A percentile compares a stretch with the other conserved stretches of the same genome.
phyloP scores from a whole-genome alignment of 1,284 basidiomycete genomes.

The Trametes pubescens region DNA sequence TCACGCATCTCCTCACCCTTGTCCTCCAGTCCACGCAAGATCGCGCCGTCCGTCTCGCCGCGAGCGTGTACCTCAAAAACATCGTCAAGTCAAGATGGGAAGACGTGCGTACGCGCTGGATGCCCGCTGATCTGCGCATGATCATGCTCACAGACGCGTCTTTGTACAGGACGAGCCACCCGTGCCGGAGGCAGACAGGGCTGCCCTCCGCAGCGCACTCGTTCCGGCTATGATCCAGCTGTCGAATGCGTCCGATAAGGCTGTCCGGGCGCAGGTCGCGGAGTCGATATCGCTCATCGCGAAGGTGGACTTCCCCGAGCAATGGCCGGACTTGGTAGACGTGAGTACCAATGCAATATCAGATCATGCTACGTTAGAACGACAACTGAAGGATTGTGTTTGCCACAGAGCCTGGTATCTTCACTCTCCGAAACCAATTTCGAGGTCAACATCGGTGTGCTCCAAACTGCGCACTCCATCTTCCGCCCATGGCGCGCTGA shows the following conservation, averaged over 20 bases:
- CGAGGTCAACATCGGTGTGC: constrained; percentile 87
- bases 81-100: constrained; percentile 86
- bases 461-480: constrained; percentile 96
- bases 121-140: constrained; percentile 15
- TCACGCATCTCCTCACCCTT: constrained; percentile 74
- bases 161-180: constrained; percentile 66
- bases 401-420: constrained; percentile 78
- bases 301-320: constrained; percentile 84
- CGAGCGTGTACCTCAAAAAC: constrained; percentile 91
- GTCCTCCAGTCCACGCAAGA: constrained; percentile 75
- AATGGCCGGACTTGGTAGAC: constrained; percentile 83
- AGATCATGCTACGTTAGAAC: neutral
- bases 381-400: neutral
- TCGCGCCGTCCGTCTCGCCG: constrained; percentile 80
- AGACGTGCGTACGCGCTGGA: constrained; percentile 62
- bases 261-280: constrained; percentile 83
- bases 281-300: constrained; percentile 91
- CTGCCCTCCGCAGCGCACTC: constrained; percentile 70
- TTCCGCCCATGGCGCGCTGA: constrained; percentile 94
- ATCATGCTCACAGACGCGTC: constrained; percentile 16
- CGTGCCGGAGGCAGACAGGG: constrained; percentile 72
- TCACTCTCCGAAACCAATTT: constrained; percentile 84
- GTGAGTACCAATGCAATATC: constrained; percentile 27
- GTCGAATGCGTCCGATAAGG: constrained; percentile 70
- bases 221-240: constrained; percentile 87